phyloP scores from a whole-genome alignment of 1,139 yeast genomes.

The Suzukiozyma palmioleophila region DNA sequence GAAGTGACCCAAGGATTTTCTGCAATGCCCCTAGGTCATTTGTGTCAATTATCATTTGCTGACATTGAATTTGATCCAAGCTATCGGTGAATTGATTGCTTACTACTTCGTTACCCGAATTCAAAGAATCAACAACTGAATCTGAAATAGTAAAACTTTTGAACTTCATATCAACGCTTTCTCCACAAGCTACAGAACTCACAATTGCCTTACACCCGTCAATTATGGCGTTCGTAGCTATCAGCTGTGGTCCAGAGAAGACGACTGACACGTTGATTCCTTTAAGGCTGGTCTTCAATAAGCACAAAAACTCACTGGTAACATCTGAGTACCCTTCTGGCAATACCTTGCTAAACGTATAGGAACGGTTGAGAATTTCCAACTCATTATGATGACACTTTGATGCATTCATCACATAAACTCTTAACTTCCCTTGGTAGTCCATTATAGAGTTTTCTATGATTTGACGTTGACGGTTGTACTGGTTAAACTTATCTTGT shows the following conservation, averaged over 20 bases:
- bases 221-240: conserved; percentile 9
- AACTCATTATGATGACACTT: not conserved
- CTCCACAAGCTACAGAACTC: not conserved
- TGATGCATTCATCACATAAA: conserved; percentile 19
- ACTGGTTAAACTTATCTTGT: conserved; percentile 15
- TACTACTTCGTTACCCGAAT: conserved; percentile 1
- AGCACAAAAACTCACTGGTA: conserved; percentile 18
- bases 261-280: conserved; percentile 19
- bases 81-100: not conserved
- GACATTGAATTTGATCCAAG: conserved; percentile 12
- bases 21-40: not conserved
- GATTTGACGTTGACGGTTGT: conserved; percentile 29
- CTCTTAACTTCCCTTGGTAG: conserved; percentile 33
- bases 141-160: conserved; percentile 1
- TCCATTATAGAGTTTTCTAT: conserved; percentile 54
- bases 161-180: conserved; percentile 1
- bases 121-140: conserved; percentile 1
- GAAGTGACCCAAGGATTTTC: conserved; percentile 3
- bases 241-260: conserved; percentile 12
- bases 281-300: conserved; percentile 14
- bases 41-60: conserved; percentile 18
- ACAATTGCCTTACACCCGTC: conserved; percentile 11
- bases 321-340: conserved; percentile 9
- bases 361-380: conserved; percentile 1
- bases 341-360: conserved; percentile 20